Evolutionary conservation across 768 basidiomycete species (phyloP), one percentile per base, ranked within the genome.

Genomic region (Suillus ampliporus): DNA sequence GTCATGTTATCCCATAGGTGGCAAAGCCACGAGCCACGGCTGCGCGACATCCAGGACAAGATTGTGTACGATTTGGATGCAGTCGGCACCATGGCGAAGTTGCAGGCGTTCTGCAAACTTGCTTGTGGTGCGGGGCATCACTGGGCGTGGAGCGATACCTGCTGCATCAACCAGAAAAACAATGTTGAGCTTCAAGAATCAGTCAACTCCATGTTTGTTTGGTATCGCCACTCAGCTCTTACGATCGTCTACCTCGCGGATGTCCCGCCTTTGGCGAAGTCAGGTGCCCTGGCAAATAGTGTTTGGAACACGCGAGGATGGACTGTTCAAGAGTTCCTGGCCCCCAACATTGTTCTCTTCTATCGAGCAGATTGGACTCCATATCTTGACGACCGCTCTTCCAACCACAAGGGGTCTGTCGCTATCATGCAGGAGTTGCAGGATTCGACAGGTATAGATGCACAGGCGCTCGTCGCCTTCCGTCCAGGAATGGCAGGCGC

Each of bases 131-230:
- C 52, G 6, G 71, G 71, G 11, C 66, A 65, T 60, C 63, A 60
- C 9, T 73, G 69, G 64, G 74, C 68, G 3, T 75, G 73, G 73
- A 67, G 65, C 0, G 74, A 75, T 17, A 74, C 74, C 0, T 72
- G 66, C 8, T 74, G 73, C 50, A 72, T 75, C 51, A 69, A 74
- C 52, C 73, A 72, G 43, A 52, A 44, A 56, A 74, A 72, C 21
- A 73, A 71, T 43, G 58, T 68, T 4, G 74, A 74, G 17, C 67
- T 74, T 47, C 61, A 68, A 61, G 68, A 75, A 51, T 72, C 74
- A 26, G 70, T 74, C 58, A 62, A 66, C 23, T 72, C 73, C 56
- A 74, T 74, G 73, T 74, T 75, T 63, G 61, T 34, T 26, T 74
- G 73, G 73, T 74, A 74, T 38, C 58, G 68, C 3, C 61, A 69